Evolutionary conservation across 2,329 filamentous ascomycete species (phyloP).

Genomic region (Aspergillus calidoustus): DNA sequence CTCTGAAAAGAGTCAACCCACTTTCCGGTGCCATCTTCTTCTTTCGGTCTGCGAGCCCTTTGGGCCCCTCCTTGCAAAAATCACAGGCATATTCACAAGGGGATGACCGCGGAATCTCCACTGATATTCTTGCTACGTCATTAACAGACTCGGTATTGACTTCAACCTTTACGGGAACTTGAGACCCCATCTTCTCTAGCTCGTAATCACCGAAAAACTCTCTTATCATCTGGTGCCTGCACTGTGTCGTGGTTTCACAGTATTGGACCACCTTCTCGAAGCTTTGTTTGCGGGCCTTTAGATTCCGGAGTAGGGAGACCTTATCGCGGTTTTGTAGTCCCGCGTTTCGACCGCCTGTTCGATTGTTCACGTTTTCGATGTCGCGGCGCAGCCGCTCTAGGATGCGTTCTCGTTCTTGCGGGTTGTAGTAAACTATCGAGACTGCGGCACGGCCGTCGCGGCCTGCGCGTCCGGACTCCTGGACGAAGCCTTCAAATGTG

Average conservation of each 20-base stretch:
- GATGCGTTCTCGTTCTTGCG: slow-evolving; percentile 80
- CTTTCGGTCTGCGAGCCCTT: slow-evolving; percentile 62
- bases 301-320: slow-evolving; percentile 47
- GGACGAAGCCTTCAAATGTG: slow-evolving; percentile 94
- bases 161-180: slow-evolving; percentile 20
- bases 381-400: slow-evolving; percentile 57
- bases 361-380: slow-evolving; percentile 41
- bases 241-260: slow-evolving; percentile 75
- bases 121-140: neutral
- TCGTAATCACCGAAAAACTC: slow-evolving; percentile 74
- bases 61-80: slow-evolving; percentile 70
- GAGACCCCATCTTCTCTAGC: slow-evolving; percentile 38
- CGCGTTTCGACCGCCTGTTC: slow-evolving; percentile 29
- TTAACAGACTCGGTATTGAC: slow-evolving; percentile 36
- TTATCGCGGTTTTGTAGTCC: slow-evolving; percentile 14
- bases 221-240: slow-evolving; percentile 76
- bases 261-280: slow-evolving; percentile 74
- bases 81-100: slow-evolving; percentile 77
- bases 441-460: slow-evolving; percentile 84
- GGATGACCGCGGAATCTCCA: neutral
- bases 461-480: slow-evolving; percentile 90
- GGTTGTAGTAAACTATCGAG: slow-evolving; percentile 89
- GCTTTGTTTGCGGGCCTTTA: slow-evolving; percentile 60
- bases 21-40: slow-evolving; percentile 35
- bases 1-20: slow-evolving; percentile 18